Percentiles rank a stretch among this genome's conserved stretches.
phyloP scores from a whole-genome alignment of 345 rosid genomes.

The Gossypium stocksii region DNA sequence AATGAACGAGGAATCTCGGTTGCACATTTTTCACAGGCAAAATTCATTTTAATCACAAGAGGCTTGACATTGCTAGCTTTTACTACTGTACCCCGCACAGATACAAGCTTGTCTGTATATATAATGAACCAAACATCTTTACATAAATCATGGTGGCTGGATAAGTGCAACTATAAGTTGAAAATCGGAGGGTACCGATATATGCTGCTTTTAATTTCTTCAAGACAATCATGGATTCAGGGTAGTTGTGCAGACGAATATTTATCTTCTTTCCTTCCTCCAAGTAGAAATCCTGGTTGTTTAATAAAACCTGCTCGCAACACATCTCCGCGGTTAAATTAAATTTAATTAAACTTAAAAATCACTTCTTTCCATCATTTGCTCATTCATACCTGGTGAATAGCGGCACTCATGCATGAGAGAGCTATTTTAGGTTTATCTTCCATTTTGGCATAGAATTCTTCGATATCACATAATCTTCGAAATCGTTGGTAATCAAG shows the following conservation, averaged over 20 bases:
- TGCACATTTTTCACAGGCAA: slow-evolving; percentile 74
- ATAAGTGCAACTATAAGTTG: neutral
- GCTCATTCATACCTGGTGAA: slow-evolving; percentile 58
- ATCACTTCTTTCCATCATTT: neutral
- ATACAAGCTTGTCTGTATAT: slow-evolving; percentile 78
- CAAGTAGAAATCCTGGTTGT: slow-evolving; percentile 32
- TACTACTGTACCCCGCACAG: slow-evolving; percentile 81
- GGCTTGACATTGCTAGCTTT: slow-evolving; percentile 91
- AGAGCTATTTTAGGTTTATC: slow-evolving; percentile 75
- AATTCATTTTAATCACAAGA: slow-evolving; percentile 64
- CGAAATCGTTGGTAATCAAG: slow-evolving; percentile 69
- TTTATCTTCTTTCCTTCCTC: slow-evolving; percentile 56
- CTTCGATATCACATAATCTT: slow-evolving; percentile 43
- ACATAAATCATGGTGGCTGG: neutral
- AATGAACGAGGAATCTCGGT: slow-evolving; percentile 54
- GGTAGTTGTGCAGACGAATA: slow-evolving; percentile 69
- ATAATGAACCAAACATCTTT: slow-evolving; percentile 15
- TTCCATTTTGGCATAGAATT: slow-evolving; percentile 55
- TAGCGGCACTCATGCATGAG: slow-evolving; percentile 72
- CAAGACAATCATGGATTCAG: slow-evolving; percentile 76
- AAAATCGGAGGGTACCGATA: slow-evolving; percentile 55
- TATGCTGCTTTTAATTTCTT: slow-evolving; percentile 90
- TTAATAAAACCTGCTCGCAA: slow-evolving; percentile 39
- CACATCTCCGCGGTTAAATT: neutral
- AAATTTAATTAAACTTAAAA: neutral